Base-by-base conservation (phyloP, 2,329 filamentous ascomycete genomes). In the Aschersonia sp. region DNA sequence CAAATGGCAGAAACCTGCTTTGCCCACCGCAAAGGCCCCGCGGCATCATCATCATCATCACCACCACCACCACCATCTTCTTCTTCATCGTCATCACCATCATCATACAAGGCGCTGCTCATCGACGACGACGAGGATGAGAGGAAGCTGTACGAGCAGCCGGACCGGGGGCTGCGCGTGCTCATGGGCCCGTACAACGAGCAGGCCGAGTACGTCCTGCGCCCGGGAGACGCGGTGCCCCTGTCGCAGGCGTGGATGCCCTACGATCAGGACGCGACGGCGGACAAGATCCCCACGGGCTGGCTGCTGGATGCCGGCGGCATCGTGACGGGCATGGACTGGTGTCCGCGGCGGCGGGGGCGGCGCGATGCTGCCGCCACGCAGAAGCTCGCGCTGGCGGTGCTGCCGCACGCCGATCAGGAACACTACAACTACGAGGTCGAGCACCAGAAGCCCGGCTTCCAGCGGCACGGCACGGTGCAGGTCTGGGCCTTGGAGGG, bases 261-360 rank as follows among this genome's bases (percentile, higher is more conserved):
- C 0, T 52, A 61, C 22, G 52, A 58, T 5, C 50, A 57, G 8
- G 55, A 62, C n/a, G 46, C 53, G 2, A 45, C 49, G 6, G 49
- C 53, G 9, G 47, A 51, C 33, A 59, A 57, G n/a, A 45, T 52
- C 31, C 55, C 54, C 52, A 65, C 52, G 59, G 74, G 73, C 4
- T 78, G 73, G 72, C 61, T 78, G 52, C 55, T 80, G 11, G 71
- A 80, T 49, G 64, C 69, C 0, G 75, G 73, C 9, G 75, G 76
- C 45, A 65, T 77, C 11, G 68, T 75, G 5, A 58, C 73, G 5
- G 63, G 68, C 30, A 69, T 79, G 58, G 69, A 67, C 44, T 80
- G 76, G 76, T 71, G 69, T 1, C 69, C 71, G 40, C 22, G 22
- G 29, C 42, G 42, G 2, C 50, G 53, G 7, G 53, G 60, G 2